phyloP scores from a whole-genome alignment of 352 stramenopile species.

The Albugo candida region DNA sequence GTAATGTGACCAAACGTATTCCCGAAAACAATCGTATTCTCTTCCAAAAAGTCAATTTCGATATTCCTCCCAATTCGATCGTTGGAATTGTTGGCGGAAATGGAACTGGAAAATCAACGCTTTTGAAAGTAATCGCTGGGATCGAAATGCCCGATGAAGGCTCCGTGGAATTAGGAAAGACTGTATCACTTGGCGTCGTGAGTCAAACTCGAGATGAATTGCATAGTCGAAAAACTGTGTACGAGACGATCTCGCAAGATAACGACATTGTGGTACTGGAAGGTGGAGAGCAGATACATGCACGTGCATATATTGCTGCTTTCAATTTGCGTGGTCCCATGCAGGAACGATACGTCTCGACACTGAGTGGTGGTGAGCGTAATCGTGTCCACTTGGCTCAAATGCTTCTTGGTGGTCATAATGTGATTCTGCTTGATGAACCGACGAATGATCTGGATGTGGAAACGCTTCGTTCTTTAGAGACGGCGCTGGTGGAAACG shows the following conservation, averaged over 20 bases:
- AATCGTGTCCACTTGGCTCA: conserved; percentile 76
- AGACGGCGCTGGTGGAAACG: conserved; percentile 48
- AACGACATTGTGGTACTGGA: conserved; percentile 63
- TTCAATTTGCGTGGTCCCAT: conserved; percentile 71
- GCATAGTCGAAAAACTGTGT: conserved; percentile 35
- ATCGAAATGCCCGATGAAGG: conserved; percentile 76
- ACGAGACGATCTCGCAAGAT: conserved; percentile 73
- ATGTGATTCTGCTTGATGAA: conserved; percentile 78
- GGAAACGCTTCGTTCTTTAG: conserved; percentile 72
- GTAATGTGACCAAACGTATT: conserved; percentile 49
- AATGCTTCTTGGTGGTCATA: conserved; percentile 65
- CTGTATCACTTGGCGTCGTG: conserved; percentile 56
- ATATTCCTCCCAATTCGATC: conserved; percentile 88
- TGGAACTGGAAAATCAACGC: conserved; percentile 92
- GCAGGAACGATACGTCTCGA: conserved; percentile 66
- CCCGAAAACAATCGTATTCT: conserved; percentile 52
- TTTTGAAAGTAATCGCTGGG: conserved; percentile 91
- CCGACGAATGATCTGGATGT: conserved; percentile 78
- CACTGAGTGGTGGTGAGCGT: conserved; percentile 60
- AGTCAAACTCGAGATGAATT: conserved; percentile 62
- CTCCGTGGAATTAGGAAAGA: conserved; percentile 50
- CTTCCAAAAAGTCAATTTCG: conserved; percentile 88
- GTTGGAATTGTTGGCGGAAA: conserved; percentile 97
- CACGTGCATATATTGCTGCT: conserved; percentile 66
- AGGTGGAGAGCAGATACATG: conserved; percentile 58